Evolutionary conservation across 306 rosid species (phyloP).

Genomic region (Prunus dulcis): DNA sequence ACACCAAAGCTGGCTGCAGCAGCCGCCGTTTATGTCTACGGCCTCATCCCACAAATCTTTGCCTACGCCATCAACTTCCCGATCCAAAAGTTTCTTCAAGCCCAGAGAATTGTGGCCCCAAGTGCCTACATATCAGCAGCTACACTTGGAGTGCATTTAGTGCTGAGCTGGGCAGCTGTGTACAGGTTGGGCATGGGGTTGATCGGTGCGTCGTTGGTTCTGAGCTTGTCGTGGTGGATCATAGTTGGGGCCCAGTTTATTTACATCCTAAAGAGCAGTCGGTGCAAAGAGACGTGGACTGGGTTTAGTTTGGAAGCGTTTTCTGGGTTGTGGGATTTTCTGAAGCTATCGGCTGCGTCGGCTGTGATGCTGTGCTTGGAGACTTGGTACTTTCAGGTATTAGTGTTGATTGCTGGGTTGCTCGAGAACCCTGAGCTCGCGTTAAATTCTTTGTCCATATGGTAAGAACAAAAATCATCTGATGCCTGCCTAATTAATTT

Average conservation of each 20-base stretch:
- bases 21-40: constrained; percentile 57
- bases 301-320: constrained; percentile 53
- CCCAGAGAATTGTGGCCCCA: constrained; percentile 67
- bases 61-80: constrained; percentile 79
- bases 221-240: constrained; percentile 80
- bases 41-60: constrained; percentile 70
- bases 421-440: constrained; percentile 61
- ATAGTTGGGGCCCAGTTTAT: constrained; percentile 53
- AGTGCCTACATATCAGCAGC: constrained; percentile 56
- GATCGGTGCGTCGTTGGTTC: constrained; percentile 51
- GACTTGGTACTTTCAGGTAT: constrained; percentile 64
- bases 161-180: constrained; percentile 53
- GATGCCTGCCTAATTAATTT: too few species aligned
- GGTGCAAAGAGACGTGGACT: constrained; percentile 47
- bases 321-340: constrained; percentile 42
- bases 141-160: constrained; percentile 39
- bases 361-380: constrained; percentile 86
- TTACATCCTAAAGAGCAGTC: constrained; percentile 26
- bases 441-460: constrained; percentile 53
- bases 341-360: constrained; percentile 54
- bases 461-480: constrained; percentile 32
- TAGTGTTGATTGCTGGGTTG: constrained; percentile 64
- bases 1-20: constrained; percentile 35
- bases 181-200: constrained; percentile 49
- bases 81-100: constrained; percentile 69